phyloP scores from a whole-genome alignment of 2,329 filamentous ascomycete genomes.

The Cladobotryum mycophilum region DNA sequence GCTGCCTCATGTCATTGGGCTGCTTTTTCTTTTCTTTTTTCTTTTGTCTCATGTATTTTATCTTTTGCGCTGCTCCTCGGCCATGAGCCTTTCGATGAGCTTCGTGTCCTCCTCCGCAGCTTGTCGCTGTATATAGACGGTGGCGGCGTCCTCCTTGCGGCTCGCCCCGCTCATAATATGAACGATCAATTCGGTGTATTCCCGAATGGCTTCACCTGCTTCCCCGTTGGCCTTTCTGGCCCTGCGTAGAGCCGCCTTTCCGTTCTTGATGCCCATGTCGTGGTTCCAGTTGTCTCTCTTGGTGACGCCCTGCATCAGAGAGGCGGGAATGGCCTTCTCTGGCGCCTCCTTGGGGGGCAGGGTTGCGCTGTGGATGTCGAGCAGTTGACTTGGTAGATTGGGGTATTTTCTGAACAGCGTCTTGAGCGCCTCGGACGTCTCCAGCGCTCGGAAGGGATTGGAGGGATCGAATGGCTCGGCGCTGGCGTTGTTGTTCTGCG shows the following conservation, averaged over 20 bases:
- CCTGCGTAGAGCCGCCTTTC: conserved; percentile 46
- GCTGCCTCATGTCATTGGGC: neutral
- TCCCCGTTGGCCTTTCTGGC: conserved; percentile 45
- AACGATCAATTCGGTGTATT: conserved; percentile 53
- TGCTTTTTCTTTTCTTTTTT: neutral
- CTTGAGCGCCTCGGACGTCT: conserved; percentile 43
- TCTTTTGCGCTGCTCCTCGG: conserved; percentile 34
- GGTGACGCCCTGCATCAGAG: conserved; percentile 27
- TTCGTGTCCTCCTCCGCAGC: conserved; percentile 41
- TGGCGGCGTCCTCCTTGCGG: conserved; percentile 24
- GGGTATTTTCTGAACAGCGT: conserved; percentile 50
- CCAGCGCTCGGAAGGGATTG: conserved; percentile 47
- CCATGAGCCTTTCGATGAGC: conserved; percentile 44
- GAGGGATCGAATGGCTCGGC: conserved; percentile 16
- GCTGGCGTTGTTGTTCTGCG: conserved; percentile 1
- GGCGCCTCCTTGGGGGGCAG: conserved; percentile 35
- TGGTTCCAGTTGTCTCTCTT: conserved; percentile 47
- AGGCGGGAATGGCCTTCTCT: conserved; percentile 24
- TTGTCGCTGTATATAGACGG: conserved; percentile 37
- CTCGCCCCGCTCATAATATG: conserved; percentile 36
- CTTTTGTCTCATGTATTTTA: neutral
- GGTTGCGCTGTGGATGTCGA: conserved; percentile 44
- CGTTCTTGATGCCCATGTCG: conserved; percentile 52
- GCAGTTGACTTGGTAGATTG: conserved; percentile 39
- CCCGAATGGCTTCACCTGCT: conserved; percentile 52